Percentiles rank a stretch among this genome's conserved stretches.
These are phyloP conservation scores for Spathaspora boniae DNA, from an alignment of 805 yeast species.

Conservation along the genomic window DNA sequence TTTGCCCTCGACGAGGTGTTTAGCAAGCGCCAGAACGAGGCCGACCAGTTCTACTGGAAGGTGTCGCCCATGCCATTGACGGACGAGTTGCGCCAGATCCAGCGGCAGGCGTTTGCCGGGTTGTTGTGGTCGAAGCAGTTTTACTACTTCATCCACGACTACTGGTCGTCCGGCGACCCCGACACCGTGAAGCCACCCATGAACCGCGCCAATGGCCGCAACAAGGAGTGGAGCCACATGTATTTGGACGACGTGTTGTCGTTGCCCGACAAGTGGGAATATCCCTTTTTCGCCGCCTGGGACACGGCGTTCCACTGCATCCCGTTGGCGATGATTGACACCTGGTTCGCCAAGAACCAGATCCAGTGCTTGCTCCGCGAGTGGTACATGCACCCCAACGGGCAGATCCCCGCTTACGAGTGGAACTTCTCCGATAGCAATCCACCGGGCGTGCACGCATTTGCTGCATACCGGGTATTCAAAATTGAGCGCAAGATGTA, in stretches of 20 bases:
- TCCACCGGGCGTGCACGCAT: slow-evolving; percentile 96
- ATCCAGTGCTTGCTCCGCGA: slow-evolving; percentile 82
- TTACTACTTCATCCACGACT: slow-evolving; percentile 78
- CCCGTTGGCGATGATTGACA: slow-evolving; percentile 91
- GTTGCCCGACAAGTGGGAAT: slow-evolving; percentile 94
- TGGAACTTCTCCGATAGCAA: slow-evolving; percentile 96
- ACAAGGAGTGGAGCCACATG: slow-evolving; percentile 83
- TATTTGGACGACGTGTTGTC: slow-evolving; percentile 85
- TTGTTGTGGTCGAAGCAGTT: slow-evolving; percentile 91
- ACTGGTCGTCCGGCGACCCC: slow-evolving; percentile 88
- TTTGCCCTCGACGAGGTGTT: slow-evolving; percentile 67
- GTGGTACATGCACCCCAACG: slow-evolving; percentile 98
- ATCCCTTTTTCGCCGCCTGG: slow-evolving; percentile 96
- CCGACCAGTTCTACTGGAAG: slow-evolving; percentile 90
- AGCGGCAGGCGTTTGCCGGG: slow-evolving; percentile 93
- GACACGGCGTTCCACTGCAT: slow-evolving; percentile 94
- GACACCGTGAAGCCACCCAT: slow-evolving; percentile 68
- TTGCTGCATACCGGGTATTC: slow-evolving; percentile 87
- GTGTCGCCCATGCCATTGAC: slow-evolving; percentile 81
- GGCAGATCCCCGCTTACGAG: slow-evolving; percentile 96
- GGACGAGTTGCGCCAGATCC: slow-evolving; percentile 75
- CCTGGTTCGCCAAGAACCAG: slow-evolving; percentile 86
- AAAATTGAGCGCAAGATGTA: slow-evolving; percentile 84
- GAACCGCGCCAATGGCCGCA: slow-evolving; percentile 82
- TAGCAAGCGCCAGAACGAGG: slow-evolving; percentile 74